Conservation (phyloP, 306 rosid genomes). For the Prunus mume region DNA sequence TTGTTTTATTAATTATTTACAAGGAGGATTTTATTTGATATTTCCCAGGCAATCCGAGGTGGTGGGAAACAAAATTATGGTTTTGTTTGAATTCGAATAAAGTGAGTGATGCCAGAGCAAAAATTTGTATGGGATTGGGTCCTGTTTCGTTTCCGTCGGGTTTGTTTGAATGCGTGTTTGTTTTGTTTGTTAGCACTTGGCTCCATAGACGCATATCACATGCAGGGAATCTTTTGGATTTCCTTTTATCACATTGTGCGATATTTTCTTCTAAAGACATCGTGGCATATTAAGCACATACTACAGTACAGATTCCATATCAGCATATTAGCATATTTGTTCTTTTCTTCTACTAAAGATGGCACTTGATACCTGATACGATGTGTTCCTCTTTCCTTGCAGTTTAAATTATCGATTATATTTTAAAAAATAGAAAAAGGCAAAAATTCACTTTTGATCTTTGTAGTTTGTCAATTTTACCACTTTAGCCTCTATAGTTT, state of each 20-base stretch:
- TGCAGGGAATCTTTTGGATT: not conserved
- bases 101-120: not conserved
- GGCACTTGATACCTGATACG: too few relatives aligned
- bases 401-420: too few relatives aligned
- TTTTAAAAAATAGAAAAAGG: accelerated
- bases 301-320: too few relatives aligned
- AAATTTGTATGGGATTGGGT: not conserved
- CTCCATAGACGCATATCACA: not conserved
- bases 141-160: not conserved
- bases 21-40: not conserved
- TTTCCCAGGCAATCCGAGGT: not conserved
- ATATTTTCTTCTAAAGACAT: not conserved
- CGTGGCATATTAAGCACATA: too few relatives aligned
- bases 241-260: not conserved
- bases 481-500: too few relatives aligned
- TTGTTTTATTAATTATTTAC: too few relatives aligned
- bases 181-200: not conserved
- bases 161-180: not conserved
- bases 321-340: too few relatives aligned
- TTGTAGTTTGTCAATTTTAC: too few relatives aligned
- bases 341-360: too few relatives aligned
- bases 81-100: not conserved
- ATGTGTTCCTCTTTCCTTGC: too few relatives aligned
- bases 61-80: not conserved
- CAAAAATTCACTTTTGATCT: too few relatives aligned